Conservation (phyloP, 1,139 yeast species). For the Sugiyamaella paludigena region DNA sequence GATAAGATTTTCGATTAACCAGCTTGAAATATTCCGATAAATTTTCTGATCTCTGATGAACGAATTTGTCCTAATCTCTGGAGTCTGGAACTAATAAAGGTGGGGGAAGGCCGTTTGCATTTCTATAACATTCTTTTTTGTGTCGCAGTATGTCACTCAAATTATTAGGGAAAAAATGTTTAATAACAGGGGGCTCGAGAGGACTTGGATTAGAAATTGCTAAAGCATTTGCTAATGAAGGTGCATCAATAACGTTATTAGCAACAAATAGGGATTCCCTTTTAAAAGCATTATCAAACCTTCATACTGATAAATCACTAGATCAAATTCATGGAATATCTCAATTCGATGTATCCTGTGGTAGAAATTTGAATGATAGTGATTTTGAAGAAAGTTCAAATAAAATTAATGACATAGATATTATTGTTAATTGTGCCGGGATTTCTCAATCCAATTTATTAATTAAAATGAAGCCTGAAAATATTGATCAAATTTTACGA, state of each 20-base stretch:
- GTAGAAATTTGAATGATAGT: slow-evolving; percentile 4
- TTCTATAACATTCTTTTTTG: no score
- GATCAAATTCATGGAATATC: slow-evolving; percentile 7
- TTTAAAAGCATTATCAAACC: slow-evolving; percentile 1
- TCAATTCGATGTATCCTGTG: slow-evolving; percentile 22
- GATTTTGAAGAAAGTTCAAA: slow-evolving; percentile 2
- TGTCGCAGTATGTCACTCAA: slow-evolving; percentile 11
- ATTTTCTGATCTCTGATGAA: no score
- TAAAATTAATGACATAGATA: slow-evolving; percentile 35
- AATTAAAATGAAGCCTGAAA: slow-evolving; percentile 43
- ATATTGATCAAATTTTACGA: slow-evolving; percentile 50
- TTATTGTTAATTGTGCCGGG: slow-evolving; percentile 82
- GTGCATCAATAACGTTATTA: slow-evolving; percentile 60
- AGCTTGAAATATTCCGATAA: no score
- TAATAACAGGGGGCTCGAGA: slow-evolving; percentile 79
- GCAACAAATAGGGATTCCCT: slow-evolving; percentile 47
- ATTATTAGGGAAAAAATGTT: slow-evolving; percentile 27
- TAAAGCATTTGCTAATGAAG: slow-evolving; percentile 52
- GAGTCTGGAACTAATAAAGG: no score
- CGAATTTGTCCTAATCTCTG: no score
- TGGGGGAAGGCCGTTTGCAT: no score
- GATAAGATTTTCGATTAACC: no score
- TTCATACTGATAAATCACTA: neutral
- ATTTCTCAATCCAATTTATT: slow-evolving; percentile 61
- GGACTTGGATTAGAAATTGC: slow-evolving; percentile 80